Evolutionary conservation across 1,139 yeast species (phyloP).

Genomic region (Sugiyamaella japonica): DNA sequence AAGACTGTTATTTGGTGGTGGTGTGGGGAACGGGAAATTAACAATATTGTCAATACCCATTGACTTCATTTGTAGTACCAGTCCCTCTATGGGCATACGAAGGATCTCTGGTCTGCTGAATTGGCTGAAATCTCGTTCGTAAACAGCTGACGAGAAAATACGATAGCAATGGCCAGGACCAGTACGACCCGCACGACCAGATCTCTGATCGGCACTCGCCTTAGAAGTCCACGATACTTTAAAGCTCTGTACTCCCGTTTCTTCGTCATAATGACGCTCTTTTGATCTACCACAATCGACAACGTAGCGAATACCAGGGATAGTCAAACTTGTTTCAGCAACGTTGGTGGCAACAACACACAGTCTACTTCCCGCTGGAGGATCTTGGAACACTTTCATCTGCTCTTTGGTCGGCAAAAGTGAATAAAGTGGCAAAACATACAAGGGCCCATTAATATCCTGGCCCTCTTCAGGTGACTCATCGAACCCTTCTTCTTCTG

Average conservation of each 20-base stretch:
- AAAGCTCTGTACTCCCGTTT: constrained; percentile 89
- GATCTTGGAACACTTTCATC: constrained; percentile 84
- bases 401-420: constrained; percentile 90
- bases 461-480: constrained; percentile 76
- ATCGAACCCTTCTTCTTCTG: constrained; percentile 89
- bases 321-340: constrained; percentile 96
- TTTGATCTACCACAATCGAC: constrained; percentile 95
- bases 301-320: constrained; percentile 93
- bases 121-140: constrained; percentile 77
- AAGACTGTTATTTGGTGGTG: constrained; percentile 69
- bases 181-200: constrained; percentile 99
- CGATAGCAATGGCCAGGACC: constrained; percentile 99
- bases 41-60: constrained; percentile 92
- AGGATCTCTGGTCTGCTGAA: constrained; percentile 87
- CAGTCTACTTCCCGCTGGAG: constrained; percentile 81
- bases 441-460: constrained; percentile 75
- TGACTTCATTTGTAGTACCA: constrained; percentile 89
- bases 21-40: constrained; percentile 96
- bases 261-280: constrained; percentile 79
- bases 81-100: constrained; percentile 95
- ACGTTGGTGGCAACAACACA: constrained; percentile 97
- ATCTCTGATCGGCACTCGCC: constrained; percentile 93
- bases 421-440: constrained; percentile 90
- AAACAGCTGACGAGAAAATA: constrained; percentile 91
- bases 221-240: constrained; percentile 92